Evolutionary conservation across 805 yeast species (phyloP).

Genomic region (Yarrowia sp.): DNA sequence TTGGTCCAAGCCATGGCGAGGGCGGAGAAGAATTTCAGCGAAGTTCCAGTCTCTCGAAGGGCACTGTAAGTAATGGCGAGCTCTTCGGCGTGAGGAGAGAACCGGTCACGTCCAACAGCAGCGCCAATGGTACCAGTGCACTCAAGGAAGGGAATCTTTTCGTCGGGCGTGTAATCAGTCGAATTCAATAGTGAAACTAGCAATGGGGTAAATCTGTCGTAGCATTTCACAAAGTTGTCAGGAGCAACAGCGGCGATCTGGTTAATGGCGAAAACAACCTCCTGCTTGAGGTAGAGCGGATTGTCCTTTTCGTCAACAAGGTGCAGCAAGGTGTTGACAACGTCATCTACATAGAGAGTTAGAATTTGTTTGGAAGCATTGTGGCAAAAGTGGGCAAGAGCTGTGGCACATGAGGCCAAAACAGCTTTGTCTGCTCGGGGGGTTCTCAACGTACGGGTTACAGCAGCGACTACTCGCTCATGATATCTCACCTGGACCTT

Average conservation of each 20-base stretch:
- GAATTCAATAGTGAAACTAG: conserved; percentile 67
- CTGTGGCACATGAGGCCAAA: conserved; percentile 98
- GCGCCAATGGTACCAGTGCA: conserved; percentile 20
- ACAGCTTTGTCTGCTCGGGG: conserved; percentile 75
- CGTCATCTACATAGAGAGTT: conserved; percentile 85
- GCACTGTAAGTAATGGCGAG: conserved; percentile 47
- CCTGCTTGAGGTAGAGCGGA: conserved; percentile 80
- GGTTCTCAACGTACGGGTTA: conserved; percentile 45
- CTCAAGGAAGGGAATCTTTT: conserved; percentile 35
- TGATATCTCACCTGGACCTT: conserved; percentile 79
- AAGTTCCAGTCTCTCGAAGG: conserved; percentile 52
- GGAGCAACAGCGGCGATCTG: conserved; percentile 96
- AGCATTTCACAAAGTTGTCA: conserved; percentile 81
- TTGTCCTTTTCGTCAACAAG: conserved; percentile 81
- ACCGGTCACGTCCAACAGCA: conserved; percentile 92
- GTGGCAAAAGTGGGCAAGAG: conserved; percentile 91
- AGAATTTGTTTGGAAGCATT: conserved; percentile 81
- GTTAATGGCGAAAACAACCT: conserved; percentile 93
- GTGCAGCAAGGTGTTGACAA: conserved; percentile 69
- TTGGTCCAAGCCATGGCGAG: conserved; percentile 94
- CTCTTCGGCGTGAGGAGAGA: conserved; percentile 69
- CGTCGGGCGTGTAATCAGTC: conserved; percentile 67
- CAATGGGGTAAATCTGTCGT: conserved; percentile 90
- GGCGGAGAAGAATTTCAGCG: conserved; percentile 85
- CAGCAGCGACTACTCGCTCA: conserved; percentile 76